Evolutionary conservation across 2,329 filamentous ascomycete genomes (phyloP).

Genomic region (Aspergillus fijiensis): DNA sequence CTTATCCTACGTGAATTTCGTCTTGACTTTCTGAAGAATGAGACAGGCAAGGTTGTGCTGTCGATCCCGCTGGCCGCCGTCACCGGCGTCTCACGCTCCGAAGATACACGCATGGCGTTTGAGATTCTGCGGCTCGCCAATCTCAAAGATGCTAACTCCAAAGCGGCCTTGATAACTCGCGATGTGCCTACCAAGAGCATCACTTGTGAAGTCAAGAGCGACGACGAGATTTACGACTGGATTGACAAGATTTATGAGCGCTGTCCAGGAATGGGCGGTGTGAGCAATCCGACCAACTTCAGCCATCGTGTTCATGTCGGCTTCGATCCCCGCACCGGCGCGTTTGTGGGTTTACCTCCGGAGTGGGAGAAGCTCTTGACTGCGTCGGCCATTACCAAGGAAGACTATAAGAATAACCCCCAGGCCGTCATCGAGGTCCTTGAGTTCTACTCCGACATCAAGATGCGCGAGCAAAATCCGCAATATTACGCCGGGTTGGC

Average conservation of each 20-base stretch:
- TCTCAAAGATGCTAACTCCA: conserved; percentile 60
- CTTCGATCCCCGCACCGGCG: conserved; percentile 91
- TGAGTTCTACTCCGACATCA: conserved; percentile 68
- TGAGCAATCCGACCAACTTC: conserved; percentile 98
- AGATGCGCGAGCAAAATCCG: conserved; percentile 63
- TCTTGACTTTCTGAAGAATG: conserved; percentile 90
- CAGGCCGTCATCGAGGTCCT: conserved; percentile 70
- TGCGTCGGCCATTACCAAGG: conserved; percentile 94
- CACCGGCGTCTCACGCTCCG: conserved; percentile 83
- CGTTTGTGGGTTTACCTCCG: conserved; percentile 88
- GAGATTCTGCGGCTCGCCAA: conserved; percentile 76
- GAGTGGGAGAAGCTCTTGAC: conserved; percentile 98
- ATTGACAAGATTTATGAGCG: conserved; percentile 97
- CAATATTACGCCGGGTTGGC: conserved; percentile 59
- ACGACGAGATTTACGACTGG: conserved; percentile 98
- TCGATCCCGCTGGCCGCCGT: conserved; percentile 84
- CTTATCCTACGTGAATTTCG: conserved; percentile 89
- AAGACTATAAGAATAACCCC: conserved; percentile 97
- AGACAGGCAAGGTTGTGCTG: conserved; percentile 83
- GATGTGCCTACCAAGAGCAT: conserved; percentile 80
- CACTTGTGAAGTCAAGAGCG: conserved; percentile 89
- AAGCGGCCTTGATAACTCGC: conserved; percentile 71
- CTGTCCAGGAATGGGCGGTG: conserved; percentile 95
- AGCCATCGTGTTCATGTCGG: conserved; percentile 95
- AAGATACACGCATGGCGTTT: conserved; percentile 87